These are phyloP conservation scores for Toxicodendron radicans DNA, from an alignment of 345 rosid genomes.

Conservation along the genomic window DNA sequence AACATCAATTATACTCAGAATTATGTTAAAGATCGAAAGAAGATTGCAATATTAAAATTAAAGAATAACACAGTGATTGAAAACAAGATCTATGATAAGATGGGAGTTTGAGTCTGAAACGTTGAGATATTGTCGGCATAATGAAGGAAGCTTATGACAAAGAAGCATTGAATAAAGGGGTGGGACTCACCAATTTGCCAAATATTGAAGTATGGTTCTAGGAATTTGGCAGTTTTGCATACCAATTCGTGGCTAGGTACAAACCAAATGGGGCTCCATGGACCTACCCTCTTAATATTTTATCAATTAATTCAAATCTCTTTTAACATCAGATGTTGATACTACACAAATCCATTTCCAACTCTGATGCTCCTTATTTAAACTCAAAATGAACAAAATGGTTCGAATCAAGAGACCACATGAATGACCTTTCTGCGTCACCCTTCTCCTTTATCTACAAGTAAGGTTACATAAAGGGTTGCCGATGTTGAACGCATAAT, in stretches of 20 bases:
- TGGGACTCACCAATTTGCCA: slow-evolving; percentile 17
- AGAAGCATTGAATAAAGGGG: neutral
- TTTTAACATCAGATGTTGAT: slow-evolving; percentile 25
- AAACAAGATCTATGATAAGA: neutral
- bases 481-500: slow-evolving; percentile 20
- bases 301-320: neutral
- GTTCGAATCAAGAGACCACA: slow-evolving; percentile 18
- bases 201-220: neutral
- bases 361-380: slow-evolving; percentile 7
- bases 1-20: too few species aligned
- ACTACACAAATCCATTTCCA: slow-evolving; percentile 18
- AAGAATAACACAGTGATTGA: too few species aligned
- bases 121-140: neutral
- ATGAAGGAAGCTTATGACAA: neutral
- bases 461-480: slow-evolving; percentile 16
- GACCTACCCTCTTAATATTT: slow-evolving; percentile 6
- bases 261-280: slow-evolving; percentile 11
- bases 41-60: neutral
- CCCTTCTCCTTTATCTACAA: neutral
- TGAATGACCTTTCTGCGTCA: slow-evolving; percentile 28
- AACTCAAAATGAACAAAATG: slow-evolving; percentile 10
- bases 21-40: too few species aligned
- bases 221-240: neutral
- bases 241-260: neutral
- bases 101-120: neutral